phyloP scores from a whole-genome alignment of 2,329 filamentous ascomycete species.

The Polytolypa hystricis region DNA sequence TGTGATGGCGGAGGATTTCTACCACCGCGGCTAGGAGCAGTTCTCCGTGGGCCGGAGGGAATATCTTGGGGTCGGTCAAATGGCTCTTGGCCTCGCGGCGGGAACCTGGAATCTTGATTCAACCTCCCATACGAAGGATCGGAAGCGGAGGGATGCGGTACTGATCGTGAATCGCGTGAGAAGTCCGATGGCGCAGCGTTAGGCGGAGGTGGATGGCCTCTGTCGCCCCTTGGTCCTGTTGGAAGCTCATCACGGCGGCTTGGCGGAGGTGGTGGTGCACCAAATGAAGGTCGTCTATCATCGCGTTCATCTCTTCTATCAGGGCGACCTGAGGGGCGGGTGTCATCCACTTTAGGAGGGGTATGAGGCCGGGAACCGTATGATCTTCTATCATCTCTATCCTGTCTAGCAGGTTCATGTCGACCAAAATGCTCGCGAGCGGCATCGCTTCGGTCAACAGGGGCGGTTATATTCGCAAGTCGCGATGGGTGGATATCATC shows the following conservation, averaged over 20 bases:
- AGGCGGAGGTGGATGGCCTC: constrained; percentile 9
- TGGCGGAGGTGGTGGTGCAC: constrained; percentile 14
- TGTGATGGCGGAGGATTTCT: constrained; percentile 27
- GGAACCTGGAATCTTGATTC: constrained; percentile 27
- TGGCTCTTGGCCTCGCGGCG: constrained; percentile 34
- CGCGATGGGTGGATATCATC: constrained; percentile 20
- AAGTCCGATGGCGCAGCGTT: constrained; percentile 17
- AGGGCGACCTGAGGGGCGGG: constrained; percentile 9
- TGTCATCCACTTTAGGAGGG: constrained; percentile 11
- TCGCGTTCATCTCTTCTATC: constrained; percentile 25
- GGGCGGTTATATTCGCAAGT: constrained; percentile 6
- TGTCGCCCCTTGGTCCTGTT: constrained; percentile 39
- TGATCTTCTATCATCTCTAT: constrained; percentile 12
- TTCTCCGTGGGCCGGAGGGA: constrained; percentile 44
- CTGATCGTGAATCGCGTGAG: constrained; percentile 22
- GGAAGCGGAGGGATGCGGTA: constrained; percentile 27
- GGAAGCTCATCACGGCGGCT: constrained; percentile 38
- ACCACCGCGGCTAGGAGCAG: constrained; percentile 16
- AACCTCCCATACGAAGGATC: constrained; percentile 39
- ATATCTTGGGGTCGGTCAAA: constrained; percentile 29
- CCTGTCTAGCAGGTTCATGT: constrained; percentile 7
- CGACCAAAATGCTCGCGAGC: constrained; percentile 7
- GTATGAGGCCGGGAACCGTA: constrained; percentile 13
- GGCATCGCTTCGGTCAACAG: constrained; percentile 1
- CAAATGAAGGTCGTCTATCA: constrained; percentile 23